Conservation (phyloP, 305 asterid genomes). For the Fraxinus sp. region DNA sequence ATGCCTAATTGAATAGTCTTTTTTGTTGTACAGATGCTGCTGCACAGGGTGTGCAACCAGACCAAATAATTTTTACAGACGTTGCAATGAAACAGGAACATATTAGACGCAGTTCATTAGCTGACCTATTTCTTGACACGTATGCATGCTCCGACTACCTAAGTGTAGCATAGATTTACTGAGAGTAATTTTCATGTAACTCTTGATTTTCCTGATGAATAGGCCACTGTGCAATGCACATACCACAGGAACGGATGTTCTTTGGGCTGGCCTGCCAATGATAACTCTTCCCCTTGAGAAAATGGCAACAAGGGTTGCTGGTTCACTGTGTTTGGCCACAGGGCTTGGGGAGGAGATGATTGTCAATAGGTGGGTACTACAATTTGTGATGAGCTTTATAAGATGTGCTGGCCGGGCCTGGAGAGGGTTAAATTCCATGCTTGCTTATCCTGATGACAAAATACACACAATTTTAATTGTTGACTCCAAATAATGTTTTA, state of each 20-base stretch:
- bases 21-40: constrained; percentile 65
- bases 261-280: constrained; percentile 99
- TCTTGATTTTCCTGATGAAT: constrained; percentile 21
- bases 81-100: constrained; percentile 99
- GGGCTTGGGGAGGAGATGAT: constrained; percentile 98
- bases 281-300: constrained; percentile 95
- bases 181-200: constrained; percentile 2
- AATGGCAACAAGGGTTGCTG: constrained; percentile 99
- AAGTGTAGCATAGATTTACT: background rate
- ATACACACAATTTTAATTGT: background rate
- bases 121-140: constrained; percentile 97
- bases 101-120: constrained; percentile 85
- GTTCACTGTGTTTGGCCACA: constrained; percentile 95
- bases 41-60: constrained; percentile 92
- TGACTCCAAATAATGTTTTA: background rate
- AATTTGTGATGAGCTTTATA: constrained; percentile 1
- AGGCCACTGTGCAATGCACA: constrained; percentile 99
- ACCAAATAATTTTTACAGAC: constrained; percentile 90
- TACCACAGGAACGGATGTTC: constrained; percentile 98
- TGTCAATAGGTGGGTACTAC: constrained; percentile 63
- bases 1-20: constrained; percentile 9
- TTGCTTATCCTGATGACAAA: background rate
- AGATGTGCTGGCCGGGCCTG: background rate
- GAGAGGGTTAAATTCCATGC: background rate
- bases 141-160: constrained; percentile 30